A percentile compares a stretch with the other conserved stretches of the same genome.
These are phyloP conservation scores for Vararia minispora DNA, from an alignment of 768 basidiomycete species.

Conservation along the genomic window DNA sequence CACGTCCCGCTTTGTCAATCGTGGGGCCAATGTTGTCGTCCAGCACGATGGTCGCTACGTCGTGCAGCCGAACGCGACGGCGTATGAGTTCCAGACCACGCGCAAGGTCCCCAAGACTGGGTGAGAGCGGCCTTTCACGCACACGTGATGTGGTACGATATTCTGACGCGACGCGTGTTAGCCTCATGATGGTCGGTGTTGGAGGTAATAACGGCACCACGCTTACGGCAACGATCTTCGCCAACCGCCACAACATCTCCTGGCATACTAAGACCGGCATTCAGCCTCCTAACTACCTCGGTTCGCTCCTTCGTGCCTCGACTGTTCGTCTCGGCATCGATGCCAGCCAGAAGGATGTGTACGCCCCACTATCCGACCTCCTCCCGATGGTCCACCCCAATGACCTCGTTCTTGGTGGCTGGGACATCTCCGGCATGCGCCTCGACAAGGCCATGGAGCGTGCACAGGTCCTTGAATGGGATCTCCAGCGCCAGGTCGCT, in stretches of 20 bases:
- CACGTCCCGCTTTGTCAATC: slow-evolving; percentile 73
- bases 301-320: slow-evolving; percentile 91
- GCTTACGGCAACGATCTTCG: slow-evolving; percentile 86
- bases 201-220: slow-evolving; percentile 98
- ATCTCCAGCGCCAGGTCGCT: slow-evolving; percentile 90
- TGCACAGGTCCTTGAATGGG: slow-evolving; percentile 89
- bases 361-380: slow-evolving; percentile 86
- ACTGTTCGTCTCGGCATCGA: slow-evolving; percentile 89
- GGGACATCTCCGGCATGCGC: slow-evolving; percentile 85
- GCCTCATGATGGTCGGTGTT: slow-evolving; percentile 93
- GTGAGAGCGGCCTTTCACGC: slow-evolving; percentile 34
- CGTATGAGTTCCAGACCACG: slow-evolving; percentile 87
- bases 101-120: slow-evolving; percentile 85
- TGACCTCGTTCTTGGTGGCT: slow-evolving; percentile 94
- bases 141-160: not conserved
- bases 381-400: slow-evolving; percentile 98
- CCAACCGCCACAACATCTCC: slow-evolving; percentile 87
- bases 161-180: slow-evolving; percentile 23
- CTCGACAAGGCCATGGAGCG: slow-evolving; percentile 93
- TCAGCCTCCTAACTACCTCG: slow-evolving; percentile 96
- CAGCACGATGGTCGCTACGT: slow-evolving; percentile 58
- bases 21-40: slow-evolving; percentile 60
- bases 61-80: slow-evolving; percentile 68
- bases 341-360: slow-evolving; percentile 72
- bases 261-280: slow-evolving; percentile 92